Evolutionary conservation across 169 alveolate species (phyloP), one percentile per base, ranked within the genome.

Genomic region (Theileria orientalis): DNA sequence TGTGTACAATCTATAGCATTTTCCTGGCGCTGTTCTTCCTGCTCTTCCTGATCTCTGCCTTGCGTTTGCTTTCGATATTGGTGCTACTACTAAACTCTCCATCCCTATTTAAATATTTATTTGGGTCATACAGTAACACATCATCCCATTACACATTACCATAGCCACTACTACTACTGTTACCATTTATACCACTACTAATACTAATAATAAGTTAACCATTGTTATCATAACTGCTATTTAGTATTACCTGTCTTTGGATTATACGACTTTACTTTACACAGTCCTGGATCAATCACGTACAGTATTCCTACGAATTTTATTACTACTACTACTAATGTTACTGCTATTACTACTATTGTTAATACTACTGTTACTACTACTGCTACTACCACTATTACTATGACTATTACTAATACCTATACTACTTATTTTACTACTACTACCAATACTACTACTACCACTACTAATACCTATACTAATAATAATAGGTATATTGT

Each of bases 281-380:
- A 96, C 83, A 97, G 96, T 0, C 99, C 99, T 8, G 99, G 99
- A 80, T 98, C 99, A n/a, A 98, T 98, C 1, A 98, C 99, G 77
- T 95, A 98, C 86, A 93, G 97, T 54, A 98, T 98, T 32, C 94
- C 94, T 87, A 64, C 1, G 23, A 21, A n/a, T n/a, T n/a, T n/a
- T n/a, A 41, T 41, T 11, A 41, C 8, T 0, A 32, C n/a, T n/a
- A n/a, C n/a, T n/a, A n/a, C n/a, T n/a, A n/a, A n/a, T n/a, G n/a
- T n/a, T n/a, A n/a, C n/a, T n/a, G n/a, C n/a, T n/a, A n/a, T n/a
- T n/a, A n/a, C n/a, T n/a, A n/a, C n/a, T n/a, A n/a, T n/a, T n/a
- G n/a, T n/a, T n/a, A n/a, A n/a, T n/a, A n/a, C n/a, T n/a, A n/a
- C n/a, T n/a, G n/a, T n/a, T n/a, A n/a, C n/a, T n/a, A n/a, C n/a